Base-by-base conservation (phyloP, 768 basidiomycete genomes). In the Cubamyces sp. region DNA sequence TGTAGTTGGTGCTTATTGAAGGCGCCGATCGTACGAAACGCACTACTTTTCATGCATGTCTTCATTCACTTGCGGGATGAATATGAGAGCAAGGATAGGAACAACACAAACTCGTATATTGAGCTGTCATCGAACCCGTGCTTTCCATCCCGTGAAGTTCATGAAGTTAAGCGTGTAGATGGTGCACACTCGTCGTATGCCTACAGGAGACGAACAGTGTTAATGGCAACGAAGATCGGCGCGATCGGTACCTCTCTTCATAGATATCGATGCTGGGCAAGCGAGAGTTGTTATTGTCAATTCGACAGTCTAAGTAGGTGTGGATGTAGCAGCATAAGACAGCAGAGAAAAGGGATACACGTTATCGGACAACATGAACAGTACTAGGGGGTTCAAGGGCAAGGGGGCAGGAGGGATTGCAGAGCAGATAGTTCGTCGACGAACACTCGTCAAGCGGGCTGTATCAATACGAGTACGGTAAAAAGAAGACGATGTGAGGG, bases 361-460 rank as follows among this genome's bases (percentile, higher is more conserved):
- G 57, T 48, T 28, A 37, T 43, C 23, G 23, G 57, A 59, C 57
- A 51, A 59, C 57, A 59, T 50, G 57, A 43, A 40, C 34, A 53
- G 30, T 43, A 42, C 19, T 21, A 51, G 5, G 25, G 5, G 40
- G 12, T 39, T 23, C 15, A 34, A 16, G 37, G 42, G 2, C 26
- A 16, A n/a, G 15, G 19, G 42, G 25, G 37, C 25, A 25, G 7
- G 21, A 3, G 46, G 23, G 15, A 26, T 16, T 23, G n/a, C 7
- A 23, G 47, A 8, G 14, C 25, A 26, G 34, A 34, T 34, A 34
- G 34, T 34, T 34, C 47, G 47, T 23, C n/a, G 21, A 30, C 3
- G 49, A 9, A 52, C 50, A 30, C 30, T 9, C n/a, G n/a, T 37
- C 51, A 52, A 51, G 34, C 51, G 16, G 34, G 28, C 19, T 45